Evolutionary conservation across 1,284 basidiomycete species (phyloP), one percentile per base, ranked within the genome.

Genomic region (Ustilago nuda): DNA sequence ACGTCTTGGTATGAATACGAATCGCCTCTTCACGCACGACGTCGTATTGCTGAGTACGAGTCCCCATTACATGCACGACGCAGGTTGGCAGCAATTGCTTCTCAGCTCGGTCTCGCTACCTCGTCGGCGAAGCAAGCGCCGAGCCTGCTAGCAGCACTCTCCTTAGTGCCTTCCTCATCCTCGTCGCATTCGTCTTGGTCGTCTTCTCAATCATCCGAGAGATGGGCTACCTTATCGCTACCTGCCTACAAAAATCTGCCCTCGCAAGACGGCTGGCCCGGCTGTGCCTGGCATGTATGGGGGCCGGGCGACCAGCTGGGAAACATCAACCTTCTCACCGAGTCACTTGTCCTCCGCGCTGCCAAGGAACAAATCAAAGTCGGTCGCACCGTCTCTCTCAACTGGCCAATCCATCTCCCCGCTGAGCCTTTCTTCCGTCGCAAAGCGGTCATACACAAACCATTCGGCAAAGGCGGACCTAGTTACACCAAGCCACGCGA

Each of bases 301-400:
- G 91, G 91, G 23, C 85, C 88, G 45, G 89, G 90, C 23, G 92
- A 92, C 75, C 87, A 92, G 79, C 87, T 92, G 12, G 92, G 92
- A 6, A 92, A 91, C 2, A 87, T 92, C 57, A 92, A 92, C 83
- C 71, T 92, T 48, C 86, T 92, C 59, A 92, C 92, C 3, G 89
- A 90, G 19, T 88, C 89, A 8, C 88, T 92, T 8, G 90, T 92
- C 15, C 87, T 89, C 78, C 87, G 87, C 50, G 89, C 90, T 13
- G 90, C 91, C n/a, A 84, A 87, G 56, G 90, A 91, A 73, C 91
- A 92, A 81, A 90, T 92, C 50, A 88, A 87, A 87, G 66, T 48
- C 35, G 66, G 58, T 63, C 70, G 54, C 62, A 50, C 45, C 59
- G 71, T 70, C 39, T 78, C 78, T 4, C 76, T 83, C 56, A 82